Evolutionary conservation across 176 grass and related monocot genomes (phyloP), one percentile per base, ranked within the genome.

Genomic region (Themeda triandra): DNA sequence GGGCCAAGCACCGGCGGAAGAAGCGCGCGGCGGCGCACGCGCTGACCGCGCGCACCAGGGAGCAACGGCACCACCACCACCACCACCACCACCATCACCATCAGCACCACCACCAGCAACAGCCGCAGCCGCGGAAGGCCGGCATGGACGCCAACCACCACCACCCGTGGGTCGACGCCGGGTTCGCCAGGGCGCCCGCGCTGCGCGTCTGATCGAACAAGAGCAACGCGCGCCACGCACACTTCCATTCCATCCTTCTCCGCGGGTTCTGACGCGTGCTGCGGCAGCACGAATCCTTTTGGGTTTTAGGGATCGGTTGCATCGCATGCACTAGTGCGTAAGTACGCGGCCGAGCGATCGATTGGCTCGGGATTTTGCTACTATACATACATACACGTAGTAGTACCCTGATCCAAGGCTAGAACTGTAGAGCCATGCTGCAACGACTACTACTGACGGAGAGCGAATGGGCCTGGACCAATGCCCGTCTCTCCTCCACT

Each of bases 1-100:
- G 92, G 73, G 85, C 83, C 48, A 86, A 78, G 89, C 89, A 84
- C 85, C 85, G 89, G 76, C 85, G 89, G 76, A 91, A 87, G 89
- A 91, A 91, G 85, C 89, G 78, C 76, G 85, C 89, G 48, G 75
- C 89, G 68, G 89, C 84, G 75, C 80, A 68, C 80, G 80, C 85
- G 32, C 81, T 76, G 40, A 32, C 85, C 19, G 41, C 85, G 1
- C 53, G 81, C 19, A 87, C 76, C 40, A 87, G 63, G 89, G 80
- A 80, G 81, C 76, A 45, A 14, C 70, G 54, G 73, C 71, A 76
- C 25, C 78, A 75, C 10, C 54, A 33, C 15, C 76, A 56, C 1
- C 44, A 67, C 25, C 84, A 65, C 48, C 83, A 76, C 0, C 81
- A 79, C 4, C 68, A 73, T 2, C 56, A 39, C 37, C 5, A 65